Conservation (phyloP, 2,329 filamentous ascomycete genomes). For the Plectosphaerella cucumerina region DNA sequence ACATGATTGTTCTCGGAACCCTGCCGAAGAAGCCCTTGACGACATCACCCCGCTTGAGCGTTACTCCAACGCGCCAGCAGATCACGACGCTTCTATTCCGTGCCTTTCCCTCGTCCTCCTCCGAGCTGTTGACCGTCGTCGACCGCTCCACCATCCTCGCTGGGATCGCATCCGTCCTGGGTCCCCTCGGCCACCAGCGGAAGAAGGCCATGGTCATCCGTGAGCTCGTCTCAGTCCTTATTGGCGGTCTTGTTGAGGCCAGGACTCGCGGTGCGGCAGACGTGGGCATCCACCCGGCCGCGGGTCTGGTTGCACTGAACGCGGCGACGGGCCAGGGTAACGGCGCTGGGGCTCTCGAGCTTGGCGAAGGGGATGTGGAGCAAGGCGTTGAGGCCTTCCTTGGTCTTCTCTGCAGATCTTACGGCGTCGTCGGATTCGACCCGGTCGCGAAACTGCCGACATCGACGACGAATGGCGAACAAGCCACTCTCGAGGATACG, state of each 20-base stretch:
- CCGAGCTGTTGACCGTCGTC: slow-evolving; percentile 64
- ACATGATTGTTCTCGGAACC: slow-evolving; percentile 61
- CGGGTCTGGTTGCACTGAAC: slow-evolving; percentile 73
- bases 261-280: slow-evolving; percentile 93
- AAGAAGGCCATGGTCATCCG: slow-evolving; percentile 90
- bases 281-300: slow-evolving; percentile 90
- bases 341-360: slow-evolving; percentile 52
- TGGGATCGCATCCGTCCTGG: slow-evolving; percentile 83
- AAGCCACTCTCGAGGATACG: slow-evolving; percentile 48
- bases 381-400: slow-evolving; percentile 62
- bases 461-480: slow-evolving; percentile 3
- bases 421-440: slow-evolving; percentile 57
- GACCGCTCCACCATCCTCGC: slow-evolving; percentile 78
- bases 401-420: slow-evolving; percentile 56
- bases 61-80: slow-evolving; percentile 54
- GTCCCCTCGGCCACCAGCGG: slow-evolving; percentile 71
- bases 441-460: slow-evolving; percentile 13
- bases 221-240: slow-evolving; percentile 78
- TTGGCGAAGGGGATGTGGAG: slow-evolving; percentile 62
- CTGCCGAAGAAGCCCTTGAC: slow-evolving; percentile 45
- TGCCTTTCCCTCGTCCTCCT: slow-evolving; percentile 64
- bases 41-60: slow-evolving; percentile 50
- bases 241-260: slow-evolving; percentile 82
- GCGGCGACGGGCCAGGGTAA: slow-evolving; percentile 43
- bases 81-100: slow-evolving; percentile 64